These are phyloP conservation scores for Rhizopogon rudus DNA, from an alignment of 768 basidiomycete species.

Conservation along the genomic window DNA sequence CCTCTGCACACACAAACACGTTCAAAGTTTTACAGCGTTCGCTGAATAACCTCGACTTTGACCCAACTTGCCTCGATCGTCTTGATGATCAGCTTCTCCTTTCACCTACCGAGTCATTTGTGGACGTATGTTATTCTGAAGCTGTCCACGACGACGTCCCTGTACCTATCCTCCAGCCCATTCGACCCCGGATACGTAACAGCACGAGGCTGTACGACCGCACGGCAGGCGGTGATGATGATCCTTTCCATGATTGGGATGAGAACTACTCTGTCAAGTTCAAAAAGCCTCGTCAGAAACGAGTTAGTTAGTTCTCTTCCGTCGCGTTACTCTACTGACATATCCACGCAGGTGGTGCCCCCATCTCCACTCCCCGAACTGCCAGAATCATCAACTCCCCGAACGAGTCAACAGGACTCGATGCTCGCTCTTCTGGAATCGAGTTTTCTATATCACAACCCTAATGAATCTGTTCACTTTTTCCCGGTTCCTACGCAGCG, in stretches of 20 bases:
- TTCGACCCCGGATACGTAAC: conserved; percentile 28
- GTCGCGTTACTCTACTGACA: conserved; percentile 2
- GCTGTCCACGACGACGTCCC: conserved; percentile 31
- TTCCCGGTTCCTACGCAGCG: conserved; percentile 29
- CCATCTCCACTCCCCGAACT: conserved; percentile 24
- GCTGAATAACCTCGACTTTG: conserved; percentile 32
- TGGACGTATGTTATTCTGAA: conserved; percentile 37
- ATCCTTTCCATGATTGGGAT: conserved; percentile 31
- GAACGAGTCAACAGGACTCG: conserved; percentile 25
- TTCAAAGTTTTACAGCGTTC: conserved; percentile 30
- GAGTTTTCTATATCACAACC: conserved; percentile 20
- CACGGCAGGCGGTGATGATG: conserved; percentile 29
- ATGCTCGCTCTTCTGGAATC: conserved; percentile 28
- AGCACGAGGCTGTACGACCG: conserved; percentile 22
- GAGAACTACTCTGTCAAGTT: conserved; percentile 28
- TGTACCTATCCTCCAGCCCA: conserved; percentile 25
- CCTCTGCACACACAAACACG: conserved; percentile 19
- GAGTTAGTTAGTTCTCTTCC: conserved; percentile 12
- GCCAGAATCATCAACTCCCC: conserved; percentile 6
- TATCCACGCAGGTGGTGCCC: conserved; percentile 17
- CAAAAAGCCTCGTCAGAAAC: conserved; percentile 6
- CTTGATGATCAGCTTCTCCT: conserved; percentile 39
- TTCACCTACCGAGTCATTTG: conserved; percentile 36
- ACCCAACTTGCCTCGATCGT: conserved; percentile 34
- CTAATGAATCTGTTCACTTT: conserved; percentile 27